Conservation (phyloP, 116 monocot genomes). For the Iris pallida region DNA sequence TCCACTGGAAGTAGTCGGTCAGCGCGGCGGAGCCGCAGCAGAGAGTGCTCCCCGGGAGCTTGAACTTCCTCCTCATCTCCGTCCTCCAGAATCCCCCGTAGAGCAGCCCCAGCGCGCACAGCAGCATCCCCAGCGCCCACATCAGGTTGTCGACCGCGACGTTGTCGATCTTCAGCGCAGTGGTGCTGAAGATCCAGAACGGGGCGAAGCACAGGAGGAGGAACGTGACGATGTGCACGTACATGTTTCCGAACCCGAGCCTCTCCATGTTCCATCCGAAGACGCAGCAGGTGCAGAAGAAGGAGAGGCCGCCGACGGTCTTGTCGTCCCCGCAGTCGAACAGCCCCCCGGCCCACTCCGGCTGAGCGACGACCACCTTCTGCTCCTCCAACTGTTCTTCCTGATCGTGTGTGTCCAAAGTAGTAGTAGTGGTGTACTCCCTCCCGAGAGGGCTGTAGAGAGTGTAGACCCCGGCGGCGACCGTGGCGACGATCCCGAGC, state of each 20-base stretch:
- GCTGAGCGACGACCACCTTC: slow-evolving; percentile 16
- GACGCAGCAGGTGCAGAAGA: slow-evolving; percentile 70
- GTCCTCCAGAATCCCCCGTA: slow-evolving; percentile 85
- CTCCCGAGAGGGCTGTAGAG: slow-evolving; percentile 55
- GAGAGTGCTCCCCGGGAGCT: slow-evolving; percentile 40
- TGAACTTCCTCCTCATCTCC: slow-evolving; percentile 57
- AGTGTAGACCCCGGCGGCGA: slow-evolving; percentile 34
- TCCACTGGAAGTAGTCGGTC: slow-evolving; percentile 51
- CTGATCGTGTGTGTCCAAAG: neutral
- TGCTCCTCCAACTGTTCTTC: neutral
- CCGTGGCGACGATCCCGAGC: slow-evolving; percentile 28
- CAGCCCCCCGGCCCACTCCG: slow-evolving; percentile 60
- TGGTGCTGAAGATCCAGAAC: slow-evolving; percentile 49
- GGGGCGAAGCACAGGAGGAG: slow-evolving; percentile 46
- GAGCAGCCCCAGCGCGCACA: slow-evolving; percentile 55
- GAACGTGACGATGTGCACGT: slow-evolving; percentile 59
- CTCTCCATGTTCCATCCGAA: slow-evolving; percentile 89
- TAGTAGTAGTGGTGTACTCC: too few species aligned
- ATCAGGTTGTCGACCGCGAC: slow-evolving; percentile 25
- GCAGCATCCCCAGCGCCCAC: slow-evolving; percentile 29
- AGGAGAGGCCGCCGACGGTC: slow-evolving; percentile 40
- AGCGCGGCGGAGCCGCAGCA: slow-evolving; percentile 38
- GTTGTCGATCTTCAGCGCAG: slow-evolving; percentile 42
- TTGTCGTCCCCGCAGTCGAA: slow-evolving; percentile 43
- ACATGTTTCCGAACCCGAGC: slow-evolving; percentile 87